Percentiles rank a stretch among this genome's conserved stretches.
Conservation (phyloP, 345 rosid species). For the Gossypium ekmanianum region DNA sequence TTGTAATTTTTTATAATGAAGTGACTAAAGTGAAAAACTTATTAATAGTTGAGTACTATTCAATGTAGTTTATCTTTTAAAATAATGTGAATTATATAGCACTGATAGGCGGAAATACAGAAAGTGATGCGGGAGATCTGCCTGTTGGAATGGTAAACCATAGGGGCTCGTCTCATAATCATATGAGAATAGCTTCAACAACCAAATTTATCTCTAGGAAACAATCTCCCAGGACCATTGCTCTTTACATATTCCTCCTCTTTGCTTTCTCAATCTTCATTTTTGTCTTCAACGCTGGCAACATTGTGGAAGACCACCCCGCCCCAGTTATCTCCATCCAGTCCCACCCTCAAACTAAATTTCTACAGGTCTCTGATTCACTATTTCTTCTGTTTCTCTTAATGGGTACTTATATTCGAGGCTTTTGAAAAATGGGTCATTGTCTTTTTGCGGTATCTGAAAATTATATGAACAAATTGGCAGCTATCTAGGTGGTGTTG, state of each 20-base stretch:
- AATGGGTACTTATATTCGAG: neutral
- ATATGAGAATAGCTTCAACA: constrained; percentile 16
- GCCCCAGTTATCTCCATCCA: constrained; percentile 5
- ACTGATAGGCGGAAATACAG: neutral
- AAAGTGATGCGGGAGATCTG: constrained; percentile 19
- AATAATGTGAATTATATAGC: neutral
- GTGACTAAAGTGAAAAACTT: too few species aligned
- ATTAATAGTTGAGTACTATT: too few species aligned
- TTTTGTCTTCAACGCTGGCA: constrained; percentile 24
- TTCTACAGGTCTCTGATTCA: constrained; percentile 17
- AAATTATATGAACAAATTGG: neutral
- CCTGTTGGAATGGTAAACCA: constrained; percentile 27
- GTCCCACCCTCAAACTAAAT: constrained; percentile 17
- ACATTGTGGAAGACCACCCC: constrained; percentile 26
- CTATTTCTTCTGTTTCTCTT: neutral
- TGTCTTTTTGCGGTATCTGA: neutral
- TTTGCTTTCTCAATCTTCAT: constrained; percentile 31
- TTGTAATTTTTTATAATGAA: too few species aligned
- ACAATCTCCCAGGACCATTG: constrained; percentile 19
- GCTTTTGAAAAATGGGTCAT: neutral
- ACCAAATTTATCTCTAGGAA: constrained; percentile 20
- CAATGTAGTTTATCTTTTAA: too few species aligned
- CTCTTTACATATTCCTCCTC: constrained; percentile 31
- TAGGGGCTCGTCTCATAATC: constrained; percentile 20
- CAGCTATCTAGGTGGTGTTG: neutral